Base-by-base conservation (phyloP, 169 alveolate species). In the Babesia bovis region DNA sequence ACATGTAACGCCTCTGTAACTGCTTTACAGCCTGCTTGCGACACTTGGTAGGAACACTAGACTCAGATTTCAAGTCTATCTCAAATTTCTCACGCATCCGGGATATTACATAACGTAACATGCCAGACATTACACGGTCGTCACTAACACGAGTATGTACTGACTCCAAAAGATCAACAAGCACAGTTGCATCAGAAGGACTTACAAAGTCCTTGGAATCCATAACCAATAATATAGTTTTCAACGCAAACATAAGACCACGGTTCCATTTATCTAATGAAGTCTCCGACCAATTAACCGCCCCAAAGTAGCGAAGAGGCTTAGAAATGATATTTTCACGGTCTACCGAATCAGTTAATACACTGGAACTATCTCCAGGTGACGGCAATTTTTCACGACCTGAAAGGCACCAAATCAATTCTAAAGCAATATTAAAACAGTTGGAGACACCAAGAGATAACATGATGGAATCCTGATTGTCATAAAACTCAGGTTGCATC, bases 1-100 rank as follows among this genome's bases (percentile, higher is more conserved):
- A 17, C 57, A 78, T 36, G 26, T 49, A 35, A 52, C 66, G 44
- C 56, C 9, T 57, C 35, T 78, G 87, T 6, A 78, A 28, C 26
- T 4, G n/a, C 60, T 78, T 78, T 10, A 63, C 21, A 5, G 42
- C 33, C 47, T 63, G 47, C 4, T 5, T 28, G 35, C 73, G 58
- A 47, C 33, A 26, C 49, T 63, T 60, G 2, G 15, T 1, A 17
- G 32, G 21, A 4, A 0, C 60, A 15, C 47, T 0, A 4, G 2
- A 42, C 1, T 58, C 2, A 19, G 30, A 21, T 6, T 35, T 49
- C 2, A 0, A 4, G 41, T 47, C 49, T 32, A 63, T 42, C 26
- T 63, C 47, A 50, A 47, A 63, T 10, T 41, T 32, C 6, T 63
- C 73, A 6, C 73, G 19, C 13, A 63, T 6, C 26, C 33, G 28